Percentiles rank a stretch among this genome's conserved stretches.
Conservation (phyloP, 306 rosid species). For the Trifolium dubium region DNA sequence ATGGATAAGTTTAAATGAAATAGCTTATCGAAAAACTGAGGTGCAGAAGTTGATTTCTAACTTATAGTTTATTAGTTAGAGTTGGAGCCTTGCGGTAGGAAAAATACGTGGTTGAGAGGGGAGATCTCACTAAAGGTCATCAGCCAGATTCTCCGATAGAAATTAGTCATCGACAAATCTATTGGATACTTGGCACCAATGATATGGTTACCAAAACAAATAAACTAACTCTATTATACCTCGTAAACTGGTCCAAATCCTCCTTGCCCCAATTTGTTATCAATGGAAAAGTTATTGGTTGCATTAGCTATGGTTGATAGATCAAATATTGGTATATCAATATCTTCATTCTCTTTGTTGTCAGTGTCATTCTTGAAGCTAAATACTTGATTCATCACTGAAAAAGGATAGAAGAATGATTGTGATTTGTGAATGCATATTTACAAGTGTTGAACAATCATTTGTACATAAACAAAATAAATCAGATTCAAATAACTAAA, state of each 20-base stretch:
- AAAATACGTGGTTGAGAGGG: neutral
- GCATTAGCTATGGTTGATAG: constrained; percentile 50
- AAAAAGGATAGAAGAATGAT: constrained; percentile 2
- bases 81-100: too few species aligned
- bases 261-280: constrained; percentile 61
- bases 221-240: constrained; percentile 35
- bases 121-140: too few species aligned
- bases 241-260: constrained; percentile 65
- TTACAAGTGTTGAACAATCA: neutral
- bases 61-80: too few species aligned
- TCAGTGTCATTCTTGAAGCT: constrained; percentile 4
- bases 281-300: constrained; percentile 46
- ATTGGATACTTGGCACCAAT: neutral
- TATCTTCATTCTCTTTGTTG: constrained; percentile 34
- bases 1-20: too few species aligned
- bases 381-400: constrained; percentile 11
- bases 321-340: constrained; percentile 58
- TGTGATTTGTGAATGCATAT: neutral
- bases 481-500: neutral
- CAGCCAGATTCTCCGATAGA: too few species aligned
- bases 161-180: too few species aligned
- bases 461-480: neutral
- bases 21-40: too few species aligned
- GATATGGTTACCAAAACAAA: neutral
- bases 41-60: too few species aligned